Evolutionary conservation across 164 flowering plant species (phyloP), one percentile per base, ranked within the genome.

Genomic region (Cinnamomum micranthum): DNA sequence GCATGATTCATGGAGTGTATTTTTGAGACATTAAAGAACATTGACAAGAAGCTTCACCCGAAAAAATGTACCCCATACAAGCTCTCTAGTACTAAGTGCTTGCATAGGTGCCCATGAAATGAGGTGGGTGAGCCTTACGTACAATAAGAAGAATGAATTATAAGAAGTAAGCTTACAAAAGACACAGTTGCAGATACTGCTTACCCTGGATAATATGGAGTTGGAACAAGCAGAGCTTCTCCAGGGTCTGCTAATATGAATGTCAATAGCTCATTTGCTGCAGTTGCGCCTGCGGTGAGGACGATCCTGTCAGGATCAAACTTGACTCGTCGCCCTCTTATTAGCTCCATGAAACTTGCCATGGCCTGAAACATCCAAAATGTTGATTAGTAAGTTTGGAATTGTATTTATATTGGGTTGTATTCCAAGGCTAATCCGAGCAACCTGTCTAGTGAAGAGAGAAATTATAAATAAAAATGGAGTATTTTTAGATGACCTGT

Each of bases 171-270:
- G 14, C 1, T 4, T 17, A 52, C 19, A 4, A 52, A 17, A 52
- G 15, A 17, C 17, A 0, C 5, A 52, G 59, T 13, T 52, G 59
- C 59, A 52, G 15, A 4, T 13, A 52, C 59, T 52, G 15, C 86
- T 69, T 86, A 92, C 97, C 97, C 97, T 71, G 97, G 98, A 82
- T 95, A 93, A 80, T 93, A 95, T 66, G 98, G 97, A 64, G 93
- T 94, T 41, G 98, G 98, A 70, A 92, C 86, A 6, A 94, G 87
- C 82, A 94, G 86, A 73, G 97, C 98, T 76, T 95, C 97, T 0
- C 97, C 93, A 22, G 96, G 96, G 73, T 95, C 79, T 0, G 97
- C 97, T 25, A 95, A 50, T 68, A 91, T 87, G 88, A 95, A 95
- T 33, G 96, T 92, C 0, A 88, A 2, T 6, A 72, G 22, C 81